These are phyloP conservation scores for Aspergillus proliferans DNA, from an alignment of 2,329 filamentous ascomycete genomes.

Conservation along the genomic window DNA sequence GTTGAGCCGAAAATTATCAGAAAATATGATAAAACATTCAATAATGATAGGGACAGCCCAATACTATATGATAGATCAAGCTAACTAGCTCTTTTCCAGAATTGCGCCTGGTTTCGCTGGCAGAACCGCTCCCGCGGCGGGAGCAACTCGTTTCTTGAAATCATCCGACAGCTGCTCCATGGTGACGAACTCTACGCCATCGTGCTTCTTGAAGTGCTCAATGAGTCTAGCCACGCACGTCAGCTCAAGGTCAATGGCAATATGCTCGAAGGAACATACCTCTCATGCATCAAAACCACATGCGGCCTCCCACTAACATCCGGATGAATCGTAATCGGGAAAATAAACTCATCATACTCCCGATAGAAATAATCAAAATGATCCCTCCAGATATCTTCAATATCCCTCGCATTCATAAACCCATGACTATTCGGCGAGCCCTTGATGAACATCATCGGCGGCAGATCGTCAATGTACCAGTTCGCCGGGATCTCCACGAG, in stretches of 20 bases:
- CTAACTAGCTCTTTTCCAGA: constrained; percentile 3
- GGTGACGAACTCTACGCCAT: constrained; percentile 13
- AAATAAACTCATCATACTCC: constrained; percentile 70
- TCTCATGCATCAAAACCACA: constrained; percentile 66
- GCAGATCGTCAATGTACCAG: constrained; percentile 41
- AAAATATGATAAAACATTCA: no score
- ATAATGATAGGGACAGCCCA: constrained; percentile 7
- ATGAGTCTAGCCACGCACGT: constrained; percentile 15
- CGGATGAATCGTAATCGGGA: constrained; percentile 70
- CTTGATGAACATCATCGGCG: constrained; percentile 43
- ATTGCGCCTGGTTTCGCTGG: constrained; percentile 13
- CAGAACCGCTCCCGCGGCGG: constrained; percentile 15
- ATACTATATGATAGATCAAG: no score
- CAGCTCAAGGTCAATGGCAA: not conserved
- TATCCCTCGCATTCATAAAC: constrained; percentile 51
- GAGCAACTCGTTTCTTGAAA: constrained; percentile 14
- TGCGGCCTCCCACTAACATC: constrained; percentile 67
- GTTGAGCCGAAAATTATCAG: no score
- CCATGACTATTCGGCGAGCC: constrained; percentile 47
- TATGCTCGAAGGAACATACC: constrained; percentile 32
- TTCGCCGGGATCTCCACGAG: constrained; percentile 41
- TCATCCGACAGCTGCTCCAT: constrained; percentile 20
- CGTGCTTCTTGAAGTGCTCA: constrained; percentile 22
- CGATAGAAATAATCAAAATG: constrained; percentile 64
- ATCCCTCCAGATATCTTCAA: constrained; percentile 59